Conservation (phyloP, 192 early-diverging fungal genomes). For the Coemansia sp. region DNA sequence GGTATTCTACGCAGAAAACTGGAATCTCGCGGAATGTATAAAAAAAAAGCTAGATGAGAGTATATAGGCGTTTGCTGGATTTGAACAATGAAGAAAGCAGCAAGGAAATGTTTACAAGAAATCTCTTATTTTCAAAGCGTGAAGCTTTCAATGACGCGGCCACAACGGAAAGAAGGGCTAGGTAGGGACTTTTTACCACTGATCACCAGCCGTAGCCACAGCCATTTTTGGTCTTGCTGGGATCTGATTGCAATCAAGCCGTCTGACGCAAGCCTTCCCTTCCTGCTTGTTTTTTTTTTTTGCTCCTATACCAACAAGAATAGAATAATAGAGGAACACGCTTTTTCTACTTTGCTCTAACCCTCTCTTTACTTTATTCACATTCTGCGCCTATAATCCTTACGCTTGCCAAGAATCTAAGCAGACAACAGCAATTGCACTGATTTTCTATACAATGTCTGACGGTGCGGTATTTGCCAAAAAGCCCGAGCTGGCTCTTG, state of each 20-base stretch:
- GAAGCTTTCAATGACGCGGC: conserved; percentile 25
- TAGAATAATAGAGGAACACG: background rate
- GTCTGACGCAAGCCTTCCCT: conserved; percentile 22
- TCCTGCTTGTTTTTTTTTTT: no score
- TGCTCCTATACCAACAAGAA: no score
- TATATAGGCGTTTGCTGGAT: background rate
- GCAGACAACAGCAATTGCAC: background rate
- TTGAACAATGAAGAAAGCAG: background rate
- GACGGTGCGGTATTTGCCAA: conserved; percentile 67
- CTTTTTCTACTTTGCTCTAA: background rate
- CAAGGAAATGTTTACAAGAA: background rate
- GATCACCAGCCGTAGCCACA: no score
- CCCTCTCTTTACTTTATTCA: background rate
- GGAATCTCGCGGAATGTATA: background rate
- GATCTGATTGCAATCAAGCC: conserved; percentile 11
- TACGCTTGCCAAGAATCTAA: background rate
- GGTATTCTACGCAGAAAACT: conserved; percentile 1
- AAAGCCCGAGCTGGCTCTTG: conserved; percentile 87
- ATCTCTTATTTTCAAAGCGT: background rate
- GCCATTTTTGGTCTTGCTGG: background rate
- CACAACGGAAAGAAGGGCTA: background rate
- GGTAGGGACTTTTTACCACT: no score
- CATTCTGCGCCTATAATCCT: background rate
- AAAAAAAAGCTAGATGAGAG: background rate
- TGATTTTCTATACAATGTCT: conserved; percentile 42